Conservation (phyloP, 441 rosid genomes). For the Mallotus repandus region DNA sequence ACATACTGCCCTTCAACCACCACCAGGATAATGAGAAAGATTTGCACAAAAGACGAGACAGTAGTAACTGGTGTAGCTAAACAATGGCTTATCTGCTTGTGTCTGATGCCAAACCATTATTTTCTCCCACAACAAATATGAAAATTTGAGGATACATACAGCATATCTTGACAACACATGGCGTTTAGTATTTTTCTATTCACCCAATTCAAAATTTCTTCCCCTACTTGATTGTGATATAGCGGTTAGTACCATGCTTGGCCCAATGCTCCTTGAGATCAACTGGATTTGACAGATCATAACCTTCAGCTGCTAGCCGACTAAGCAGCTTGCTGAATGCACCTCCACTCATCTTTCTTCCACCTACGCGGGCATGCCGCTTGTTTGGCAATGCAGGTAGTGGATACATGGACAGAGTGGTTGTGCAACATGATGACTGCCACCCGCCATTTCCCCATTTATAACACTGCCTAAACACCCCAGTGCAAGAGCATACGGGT, state of each 20-base stretch:
- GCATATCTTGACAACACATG: conserved; percentile 10
- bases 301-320: conserved; percentile 90
- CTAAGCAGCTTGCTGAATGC: conserved; percentile 93
- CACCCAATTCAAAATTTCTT: conserved; percentile 11
- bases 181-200: neutral
- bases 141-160: conserved; percentile 26
- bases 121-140: conserved; percentile 23
- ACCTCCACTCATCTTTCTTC: conserved; percentile 97
- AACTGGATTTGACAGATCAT: conserved; percentile 78
- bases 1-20: neutral
- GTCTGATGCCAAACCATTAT: conserved; percentile 18
- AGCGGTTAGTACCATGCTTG: conserved; percentile 92
- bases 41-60: neutral
- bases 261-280: conserved; percentile 97
- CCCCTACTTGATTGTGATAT: conserved; percentile 79
- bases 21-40: neutral
- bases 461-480: conserved; percentile 80
- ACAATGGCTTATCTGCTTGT: neutral
- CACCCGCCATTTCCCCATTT: conserved; percentile 99
- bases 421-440: conserved; percentile 99
- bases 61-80: neutral
- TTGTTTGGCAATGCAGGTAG: conserved; percentile 88
- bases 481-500: conserved; percentile 93
- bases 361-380: conserved; percentile 87
- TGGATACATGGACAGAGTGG: conserved; percentile 78